phyloP scores from a whole-genome alignment of 1,284 basidiomycete species.

The Sporisorium scitamineum region DNA sequence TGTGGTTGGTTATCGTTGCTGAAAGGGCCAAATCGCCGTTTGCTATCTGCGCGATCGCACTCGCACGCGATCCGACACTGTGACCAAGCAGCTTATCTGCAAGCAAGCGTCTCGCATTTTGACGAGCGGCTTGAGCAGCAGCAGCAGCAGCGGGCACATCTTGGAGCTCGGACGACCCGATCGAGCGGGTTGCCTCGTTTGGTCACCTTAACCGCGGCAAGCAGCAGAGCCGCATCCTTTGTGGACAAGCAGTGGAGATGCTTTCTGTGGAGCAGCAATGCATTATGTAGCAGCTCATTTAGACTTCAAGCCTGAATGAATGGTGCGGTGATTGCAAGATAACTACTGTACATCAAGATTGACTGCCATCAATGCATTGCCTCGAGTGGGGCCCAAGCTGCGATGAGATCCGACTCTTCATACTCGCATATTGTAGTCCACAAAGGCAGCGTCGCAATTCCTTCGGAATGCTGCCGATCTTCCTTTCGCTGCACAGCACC shows the following conservation, averaged over 20 bases:
- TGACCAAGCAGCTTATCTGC: not conserved
- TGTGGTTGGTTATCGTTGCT: too few species aligned
- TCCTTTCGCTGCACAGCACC: too few species aligned
- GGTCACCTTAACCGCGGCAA: not conserved
- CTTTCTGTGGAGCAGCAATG: too few species aligned
- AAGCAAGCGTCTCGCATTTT: not conserved
- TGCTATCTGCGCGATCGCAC: not conserved
- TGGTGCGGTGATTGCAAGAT: too few species aligned
- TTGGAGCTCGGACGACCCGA: constrained; percentile 7
- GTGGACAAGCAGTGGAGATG: not conserved
- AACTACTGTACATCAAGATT: too few species aligned
- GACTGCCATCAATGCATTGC: too few species aligned
- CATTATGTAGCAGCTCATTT: not conserved
- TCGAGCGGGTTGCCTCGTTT: constrained; percentile 9
- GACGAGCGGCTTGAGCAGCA: not conserved
- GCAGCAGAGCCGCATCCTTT: not conserved
- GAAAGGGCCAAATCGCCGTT: not conserved
- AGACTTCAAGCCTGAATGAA: too few species aligned
- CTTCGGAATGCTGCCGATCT: too few species aligned
- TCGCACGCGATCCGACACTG: not conserved
- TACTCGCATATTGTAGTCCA: too few species aligned
- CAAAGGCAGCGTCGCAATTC: too few species aligned
- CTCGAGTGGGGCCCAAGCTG: too few species aligned
- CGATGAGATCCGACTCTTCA: too few species aligned
- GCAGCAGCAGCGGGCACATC: not conserved